phyloP scores from a whole-genome alignment of 148 eudicot genomes.

The Chenopodium quinoa region DNA sequence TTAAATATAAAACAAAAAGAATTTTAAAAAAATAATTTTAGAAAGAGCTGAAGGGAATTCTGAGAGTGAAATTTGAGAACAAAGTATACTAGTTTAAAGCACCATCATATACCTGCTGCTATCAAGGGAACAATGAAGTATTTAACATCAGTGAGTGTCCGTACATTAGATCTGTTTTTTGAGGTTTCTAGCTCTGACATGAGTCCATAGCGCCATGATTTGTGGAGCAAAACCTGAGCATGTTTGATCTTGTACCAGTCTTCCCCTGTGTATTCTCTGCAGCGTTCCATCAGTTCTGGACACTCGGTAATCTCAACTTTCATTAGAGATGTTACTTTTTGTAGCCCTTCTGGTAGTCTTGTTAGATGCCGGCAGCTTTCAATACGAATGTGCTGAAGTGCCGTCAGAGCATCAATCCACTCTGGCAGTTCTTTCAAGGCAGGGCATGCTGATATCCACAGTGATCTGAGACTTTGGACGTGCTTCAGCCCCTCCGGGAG shows the following conservation, averaged over 20 bases:
- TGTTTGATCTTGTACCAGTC: slow-evolving; percentile 25
- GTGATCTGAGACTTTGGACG: slow-evolving; percentile 17
- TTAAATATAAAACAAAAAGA: no score
- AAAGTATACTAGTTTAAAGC: no score
- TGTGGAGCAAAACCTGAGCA: slow-evolving; percentile 28
- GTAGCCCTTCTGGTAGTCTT: slow-evolving; percentile 24
- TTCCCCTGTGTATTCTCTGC: slow-evolving; percentile 30
- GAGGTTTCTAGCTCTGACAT: slow-evolving; percentile 13
- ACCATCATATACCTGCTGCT: no score
- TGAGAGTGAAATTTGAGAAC: no score
- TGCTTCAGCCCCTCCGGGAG: slow-evolving; percentile 20
- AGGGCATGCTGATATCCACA: slow-evolving; percentile 24
- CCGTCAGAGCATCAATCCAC: slow-evolving; percentile 22
- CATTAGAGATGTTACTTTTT: slow-evolving; percentile 18
- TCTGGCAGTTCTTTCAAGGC: slow-evolving; percentile 20
- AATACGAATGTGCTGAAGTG: slow-evolving; percentile 25
- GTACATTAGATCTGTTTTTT: neutral
- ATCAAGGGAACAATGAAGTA: neutral
- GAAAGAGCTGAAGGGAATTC: no score
- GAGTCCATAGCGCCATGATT: slow-evolving; percentile 30
- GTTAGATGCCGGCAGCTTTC: slow-evolving; percentile 24
- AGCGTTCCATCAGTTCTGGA: slow-evolving; percentile 26
- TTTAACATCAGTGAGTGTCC: neutral
- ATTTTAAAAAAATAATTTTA: no score
- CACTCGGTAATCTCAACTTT: slow-evolving; percentile 29